These are phyloP conservation scores for Ceratocystiopsis sp. DNA, from an alignment of 2,329 filamentous ascomycete genomes.

Conservation along the genomic window DNA sequence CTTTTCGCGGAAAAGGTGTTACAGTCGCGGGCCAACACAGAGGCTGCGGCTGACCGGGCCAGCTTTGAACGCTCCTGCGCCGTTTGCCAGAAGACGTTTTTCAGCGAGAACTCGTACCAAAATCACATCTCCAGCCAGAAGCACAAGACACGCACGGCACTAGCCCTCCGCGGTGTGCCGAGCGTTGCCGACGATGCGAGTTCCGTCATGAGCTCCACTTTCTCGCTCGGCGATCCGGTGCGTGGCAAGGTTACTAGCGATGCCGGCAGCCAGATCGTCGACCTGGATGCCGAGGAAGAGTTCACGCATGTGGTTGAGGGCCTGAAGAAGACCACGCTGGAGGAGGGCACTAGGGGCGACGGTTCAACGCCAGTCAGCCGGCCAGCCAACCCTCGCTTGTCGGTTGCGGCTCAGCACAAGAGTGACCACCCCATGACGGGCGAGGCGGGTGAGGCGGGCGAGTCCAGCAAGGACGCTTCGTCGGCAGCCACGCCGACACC, in stretches of 20 bases:
- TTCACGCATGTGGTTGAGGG: conserved; percentile 63
- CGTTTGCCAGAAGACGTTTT: conserved; percentile 81
- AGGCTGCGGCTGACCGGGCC: conserved; percentile 71
- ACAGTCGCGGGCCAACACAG: conserved; percentile 70
- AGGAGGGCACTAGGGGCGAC: conserved; percentile 15
- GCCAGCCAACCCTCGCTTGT: conserved; percentile 32
- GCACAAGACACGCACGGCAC: conserved; percentile 55
- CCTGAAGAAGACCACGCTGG: conserved; percentile 46
- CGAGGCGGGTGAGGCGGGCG: not conserved
- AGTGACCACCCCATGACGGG: conserved; percentile 26
- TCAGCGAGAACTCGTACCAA: conserved; percentile 86
- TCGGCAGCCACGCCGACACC: conserved; percentile 12
- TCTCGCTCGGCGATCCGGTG: conserved; percentile 73
- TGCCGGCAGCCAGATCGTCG: conserved; percentile 24
- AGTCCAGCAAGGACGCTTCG: conserved; percentile 1
- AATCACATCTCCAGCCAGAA: conserved; percentile 88
- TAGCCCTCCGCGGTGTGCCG: conserved; percentile 19
- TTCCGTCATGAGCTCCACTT: conserved; percentile 79
- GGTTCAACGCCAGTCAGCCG: conserved; percentile 34
- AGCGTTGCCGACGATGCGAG: conserved; percentile 40
- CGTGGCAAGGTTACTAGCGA: conserved; percentile 24
- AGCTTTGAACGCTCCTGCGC: conserved; percentile 73
- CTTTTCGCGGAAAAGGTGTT: conserved; percentile 92
- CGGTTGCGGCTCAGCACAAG: conserved; percentile 23
- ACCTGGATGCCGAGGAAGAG: conserved; percentile 55